Base-by-base conservation (phyloP, 2,329 filamentous ascomycete genomes). In the Fusarium transvaalense region DNA sequence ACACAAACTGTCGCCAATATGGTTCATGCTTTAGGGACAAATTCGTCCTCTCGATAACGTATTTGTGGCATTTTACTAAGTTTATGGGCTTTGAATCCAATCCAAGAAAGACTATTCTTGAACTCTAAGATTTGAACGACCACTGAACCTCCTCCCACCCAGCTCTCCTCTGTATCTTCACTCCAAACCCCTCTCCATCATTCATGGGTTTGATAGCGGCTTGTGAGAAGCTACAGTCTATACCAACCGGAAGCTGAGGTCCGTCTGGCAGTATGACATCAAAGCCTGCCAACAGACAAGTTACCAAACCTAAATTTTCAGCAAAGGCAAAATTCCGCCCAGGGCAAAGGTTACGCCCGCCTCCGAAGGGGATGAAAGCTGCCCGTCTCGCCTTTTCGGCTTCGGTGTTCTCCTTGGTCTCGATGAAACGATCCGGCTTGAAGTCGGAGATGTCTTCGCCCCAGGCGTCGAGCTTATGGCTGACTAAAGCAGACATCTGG, bases 291-390 rank as follows among this genome's bases (percentile, higher is more conserved):
- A 69, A 17, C 9, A 69, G 32, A 27, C 48, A 65, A 25, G 61
- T n/a, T 12, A 69, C 56, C 6, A 69, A 19, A 1, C 66, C 66
- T 2, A 69, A 17, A 9, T 69, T 69, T 43, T 69, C 66, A 2
- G 66, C 66, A 25, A 69, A 69, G 0, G 66, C 66, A 53, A 69
- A 69, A 8, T 68, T 65, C 0, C 66, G 52, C 8, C 66, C 66
- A 5, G 66, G 66, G 2, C 66, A 69, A 3, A 69, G 19, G 13
- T 62, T 41, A n/a, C 56, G 53, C 9, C 66, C 66, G 2, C 66
- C 65, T 0, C 66, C 66, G 9, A 69, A 69, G 1, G 66, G 61
- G 15, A 41, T 41, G 8, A 39, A 69, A 3, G 66, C 51, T 10
- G 56, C 37, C 9, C 65, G 50, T 5, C 58, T 68, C 0, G 45